Evolutionary conservation across 225 moss, liverwort and hornwort genomes (phyloP).

Genomic region (Straminergon stramineum): DNA sequence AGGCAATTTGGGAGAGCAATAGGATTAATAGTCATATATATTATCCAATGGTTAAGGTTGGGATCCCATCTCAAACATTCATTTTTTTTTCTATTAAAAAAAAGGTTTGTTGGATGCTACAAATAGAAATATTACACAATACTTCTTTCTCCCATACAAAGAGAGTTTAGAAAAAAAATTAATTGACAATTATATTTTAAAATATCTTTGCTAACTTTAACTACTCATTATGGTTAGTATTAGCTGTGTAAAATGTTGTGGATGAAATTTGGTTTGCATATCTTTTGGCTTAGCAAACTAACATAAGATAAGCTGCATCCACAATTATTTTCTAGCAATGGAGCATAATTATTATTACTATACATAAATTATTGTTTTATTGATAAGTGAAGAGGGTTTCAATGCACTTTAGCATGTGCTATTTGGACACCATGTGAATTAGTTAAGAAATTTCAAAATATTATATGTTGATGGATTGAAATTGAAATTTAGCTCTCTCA

Average conservation of each 20-base stretch:
- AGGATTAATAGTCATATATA: not conserved
- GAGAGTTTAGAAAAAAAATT: too few species aligned
- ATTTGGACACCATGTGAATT: rapidly evolving
- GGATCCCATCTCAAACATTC: rapidly evolving
- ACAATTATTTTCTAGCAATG: not conserved
- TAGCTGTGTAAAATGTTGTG: not conserved
- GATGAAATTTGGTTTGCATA: not conserved
- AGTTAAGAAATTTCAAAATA: not conserved
- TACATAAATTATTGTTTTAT: not conserved
- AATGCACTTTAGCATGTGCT: not conserved
- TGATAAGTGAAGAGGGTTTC: not conserved
- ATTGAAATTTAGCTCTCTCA: not conserved
- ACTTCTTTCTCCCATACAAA: not conserved
- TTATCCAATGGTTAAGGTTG: not conserved
- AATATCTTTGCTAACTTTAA: not conserved
- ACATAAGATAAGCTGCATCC: not conserved
- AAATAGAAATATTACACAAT: not conserved
- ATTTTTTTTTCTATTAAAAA: not conserved
- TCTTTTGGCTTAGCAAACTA: not conserved
- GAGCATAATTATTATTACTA: not conserved
- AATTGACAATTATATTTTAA: not conserved
- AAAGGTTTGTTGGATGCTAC: rapidly evolving
- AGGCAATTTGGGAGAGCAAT: rapidly evolving
- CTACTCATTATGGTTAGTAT: too few species aligned
- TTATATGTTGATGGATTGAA: too few species aligned